Percentiles rank a stretch among this genome's conserved stretches.
Evolutionary conservation across 495 filamentous ascomycete species (phyloP).

Genomic region (Talaromyces trachyspermus): DNA sequence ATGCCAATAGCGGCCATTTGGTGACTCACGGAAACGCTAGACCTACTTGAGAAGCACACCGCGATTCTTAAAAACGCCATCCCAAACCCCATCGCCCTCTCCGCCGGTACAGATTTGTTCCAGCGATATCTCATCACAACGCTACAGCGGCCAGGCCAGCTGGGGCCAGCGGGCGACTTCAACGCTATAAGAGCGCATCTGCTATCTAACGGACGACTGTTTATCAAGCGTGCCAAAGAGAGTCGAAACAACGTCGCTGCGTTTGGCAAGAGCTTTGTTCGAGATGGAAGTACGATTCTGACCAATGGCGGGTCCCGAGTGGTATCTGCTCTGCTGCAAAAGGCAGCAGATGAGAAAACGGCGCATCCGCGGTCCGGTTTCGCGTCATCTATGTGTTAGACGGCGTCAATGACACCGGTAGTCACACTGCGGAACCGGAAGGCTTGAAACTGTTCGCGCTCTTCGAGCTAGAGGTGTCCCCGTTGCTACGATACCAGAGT

Average conservation of each 20-base stretch:
- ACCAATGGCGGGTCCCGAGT: constrained; percentile 83
- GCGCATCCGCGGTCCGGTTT: constrained; percentile 57
- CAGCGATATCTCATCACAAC: constrained; percentile 81
- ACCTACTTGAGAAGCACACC: constrained; percentile 69
- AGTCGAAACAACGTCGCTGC: constrained; percentile 73
- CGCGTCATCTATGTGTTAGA: constrained; percentile 73
- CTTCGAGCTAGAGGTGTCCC: constrained; percentile 67
- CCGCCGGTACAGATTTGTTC: constrained; percentile 92
- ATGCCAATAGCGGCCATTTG: constrained; percentile 97
- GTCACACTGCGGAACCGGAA: constrained; percentile 40
- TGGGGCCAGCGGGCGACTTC: constrained; percentile 60
- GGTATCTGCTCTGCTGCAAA: constrained; percentile 65
- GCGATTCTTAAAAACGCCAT: constrained; percentile 64
- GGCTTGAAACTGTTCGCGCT: constrained; percentile 57
- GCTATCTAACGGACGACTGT: constrained; percentile 72
- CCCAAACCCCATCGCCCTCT: constrained; percentile 79
- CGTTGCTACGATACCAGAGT: constrained; percentile 75
- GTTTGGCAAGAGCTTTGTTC: constrained; percentile 68
- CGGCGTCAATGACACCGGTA: constrained; percentile 24
- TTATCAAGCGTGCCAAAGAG: constrained; percentile 80
- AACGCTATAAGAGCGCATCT: constrained; percentile 74
- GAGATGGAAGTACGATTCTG: constrained; percentile 68
- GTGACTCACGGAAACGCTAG: constrained; percentile 92
- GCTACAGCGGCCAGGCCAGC: constrained; percentile 47
- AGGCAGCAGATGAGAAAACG: constrained; percentile 60